phyloP scores from a whole-genome alignment of 441 rosid genomes.

The Corymbia calophylla region DNA sequence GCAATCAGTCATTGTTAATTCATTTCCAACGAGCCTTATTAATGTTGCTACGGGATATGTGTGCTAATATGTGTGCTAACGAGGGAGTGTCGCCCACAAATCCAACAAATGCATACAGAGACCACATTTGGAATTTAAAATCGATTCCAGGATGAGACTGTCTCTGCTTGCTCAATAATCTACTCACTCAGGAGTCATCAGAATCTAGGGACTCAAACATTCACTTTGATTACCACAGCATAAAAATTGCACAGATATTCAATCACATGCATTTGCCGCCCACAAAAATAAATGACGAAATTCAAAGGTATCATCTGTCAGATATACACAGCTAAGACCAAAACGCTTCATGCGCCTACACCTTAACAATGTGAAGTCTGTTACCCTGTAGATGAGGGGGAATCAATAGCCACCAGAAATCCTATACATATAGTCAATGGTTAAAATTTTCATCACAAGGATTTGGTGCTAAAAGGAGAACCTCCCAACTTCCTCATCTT shows the following conservation, averaged over 20 bases:
- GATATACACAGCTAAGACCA: background rate
- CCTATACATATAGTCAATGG: background rate
- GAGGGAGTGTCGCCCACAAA: background rate
- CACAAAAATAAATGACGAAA: background rate
- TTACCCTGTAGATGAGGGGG: background rate
- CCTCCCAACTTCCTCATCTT: slow-evolving; percentile 59
- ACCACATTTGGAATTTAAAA: background rate
- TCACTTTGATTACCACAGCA: background rate
- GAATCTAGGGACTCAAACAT: background rate
- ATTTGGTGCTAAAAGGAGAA: slow-evolving; percentile 26
- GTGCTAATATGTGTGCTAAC: background rate
- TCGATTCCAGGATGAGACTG: background rate
- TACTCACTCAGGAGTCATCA: background rate
- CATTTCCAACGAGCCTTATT: background rate
- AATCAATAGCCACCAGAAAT: background rate
- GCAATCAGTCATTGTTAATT: background rate
- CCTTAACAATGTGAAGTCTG: background rate
- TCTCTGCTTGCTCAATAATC: background rate
- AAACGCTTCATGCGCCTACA: background rate
- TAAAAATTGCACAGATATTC: background rate
- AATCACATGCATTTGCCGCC: background rate
- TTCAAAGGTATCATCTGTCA: background rate
- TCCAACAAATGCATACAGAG: background rate
- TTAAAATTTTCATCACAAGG: background rate
- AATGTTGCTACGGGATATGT: background rate